Evolutionary conservation across 352 stramenopile genomes (phyloP), one percentile per base, ranked within the genome.

Genomic region (Phytophthora fragariae): DNA sequence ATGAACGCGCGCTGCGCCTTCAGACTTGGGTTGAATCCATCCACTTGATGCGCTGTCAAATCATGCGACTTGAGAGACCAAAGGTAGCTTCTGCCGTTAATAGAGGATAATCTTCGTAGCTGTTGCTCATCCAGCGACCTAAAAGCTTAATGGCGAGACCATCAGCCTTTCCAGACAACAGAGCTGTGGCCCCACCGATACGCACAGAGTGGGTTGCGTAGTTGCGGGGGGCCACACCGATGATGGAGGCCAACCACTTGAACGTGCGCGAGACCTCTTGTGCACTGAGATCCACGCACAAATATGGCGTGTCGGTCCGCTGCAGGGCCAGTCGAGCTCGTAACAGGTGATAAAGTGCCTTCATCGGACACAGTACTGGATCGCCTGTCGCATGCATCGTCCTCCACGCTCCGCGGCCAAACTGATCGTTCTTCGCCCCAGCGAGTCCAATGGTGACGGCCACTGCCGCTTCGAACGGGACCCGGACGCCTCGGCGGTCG

Each of bases 381-480:
- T 49, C 41, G 12, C 12, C 24, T 8, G 57, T n/a, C 7, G 19
- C 44, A n/a, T 57, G 46, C 27, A 50, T 65, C 2, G 29, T 46
- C 29, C 58, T 24, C 46, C 58, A 65, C 24, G 27, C 29, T 14
- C 41, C 41, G 7, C 46, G 41, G 2, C 58, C 58, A 33, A 35
- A 65, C 21, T 65, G 58, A 17, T 65, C 58, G 29, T 65, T 65
- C 31, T 65, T 65, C 2, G 46, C 19, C 15, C 58, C 58, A 35
- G 33, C 17, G 2, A 65, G 58, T 6, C 58, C 47, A 11, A 65
- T 56, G 2, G 58, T 65, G 5, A 65, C 46, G 4, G 58, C 44
- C 44, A 7, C n/a, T n/a, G 47, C 44, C 9, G 12, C 24, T 15
- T 12, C 2, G 2, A 14, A 49, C 2, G 24, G 39, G 7, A 21